These are phyloP conservation scores for Lathyrus sativus DNA, from an alignment of 306 rosid genomes.

Conservation along the genomic window DNA sequence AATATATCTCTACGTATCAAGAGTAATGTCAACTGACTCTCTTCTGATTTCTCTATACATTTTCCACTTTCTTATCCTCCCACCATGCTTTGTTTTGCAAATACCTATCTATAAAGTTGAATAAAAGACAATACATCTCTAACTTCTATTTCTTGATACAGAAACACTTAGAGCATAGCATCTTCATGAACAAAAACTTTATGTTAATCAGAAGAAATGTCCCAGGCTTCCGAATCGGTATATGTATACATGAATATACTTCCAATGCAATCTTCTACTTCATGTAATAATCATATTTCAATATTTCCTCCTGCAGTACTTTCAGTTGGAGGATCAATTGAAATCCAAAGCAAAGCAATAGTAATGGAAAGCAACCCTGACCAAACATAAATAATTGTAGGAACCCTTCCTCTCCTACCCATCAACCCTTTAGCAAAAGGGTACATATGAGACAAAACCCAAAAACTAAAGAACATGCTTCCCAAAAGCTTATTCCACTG, in stretches of 20 bases:
- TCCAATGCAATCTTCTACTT: neutral
- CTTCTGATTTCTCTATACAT: conserved; percentile 22
- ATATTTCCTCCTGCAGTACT: conserved; percentile 18
- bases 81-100: neutral
- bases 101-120: neutral
- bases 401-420: conserved; percentile 84
- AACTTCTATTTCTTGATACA: neutral
- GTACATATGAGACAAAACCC: conserved; percentile 89
- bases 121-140: neutral
- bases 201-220: neutral
- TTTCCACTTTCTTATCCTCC: neutral
- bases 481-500: conserved; percentile 74
- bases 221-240: neutral
- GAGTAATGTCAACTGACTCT: neutral
- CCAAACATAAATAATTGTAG: conserved; percentile 79
- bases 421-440: conserved; percentile 89
- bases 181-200: neutral
- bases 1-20: neutral
- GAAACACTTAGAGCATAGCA: neutral
- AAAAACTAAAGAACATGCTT: conserved; percentile 72
- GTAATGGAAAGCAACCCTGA: conserved; percentile 72
- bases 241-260: neutral
- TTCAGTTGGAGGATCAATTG: conserved; percentile 60
- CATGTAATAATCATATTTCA: conserved; percentile 30
- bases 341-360: conserved; percentile 70